These are phyloP conservation scores for Hemileccinum rubropunctum DNA, from an alignment of 768 basidiomycete genomes.

Conservation along the genomic window DNA sequence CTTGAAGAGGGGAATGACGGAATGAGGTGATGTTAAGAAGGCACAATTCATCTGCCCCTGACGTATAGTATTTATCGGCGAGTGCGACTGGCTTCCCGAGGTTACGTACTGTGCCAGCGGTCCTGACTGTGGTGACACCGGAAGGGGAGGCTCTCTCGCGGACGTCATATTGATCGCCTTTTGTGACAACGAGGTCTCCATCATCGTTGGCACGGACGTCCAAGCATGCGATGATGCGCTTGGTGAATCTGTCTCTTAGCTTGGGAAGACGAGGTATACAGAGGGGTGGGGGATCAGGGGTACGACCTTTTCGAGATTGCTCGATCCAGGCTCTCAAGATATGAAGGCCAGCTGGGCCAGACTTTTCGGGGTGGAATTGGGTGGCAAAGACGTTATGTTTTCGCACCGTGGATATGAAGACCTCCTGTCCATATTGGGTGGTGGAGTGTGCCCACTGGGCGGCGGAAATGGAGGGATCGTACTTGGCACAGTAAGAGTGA, in stretches of 20 bases:
- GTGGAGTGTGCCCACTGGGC: slow-evolving; percentile 80
- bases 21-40: slow-evolving; percentile 99
- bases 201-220: slow-evolving; percentile 95
- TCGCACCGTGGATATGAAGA: slow-evolving; percentile 83
- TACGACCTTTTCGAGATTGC: slow-evolving; percentile 43
- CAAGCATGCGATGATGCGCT: slow-evolving; percentile 95
- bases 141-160: slow-evolving; percentile 64
- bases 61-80: slow-evolving; percentile 78
- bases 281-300: slow-evolving; percentile 26
- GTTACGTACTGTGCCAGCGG: slow-evolving; percentile 85
- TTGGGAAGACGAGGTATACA: slow-evolving; percentile 39
- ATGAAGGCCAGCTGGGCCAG: slow-evolving; percentile 79
- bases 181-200: slow-evolving; percentile 97
- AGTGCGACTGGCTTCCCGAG: slow-evolving; percentile 96
- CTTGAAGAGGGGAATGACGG: slow-evolving; percentile 90
- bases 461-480: slow-evolving; percentile 57
- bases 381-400: slow-evolving; percentile 85
- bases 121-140: slow-evolving; percentile 33
- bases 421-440: slow-evolving; percentile 91
- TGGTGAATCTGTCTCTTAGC: slow-evolving; percentile 71
- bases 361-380: slow-evolving; percentile 99
- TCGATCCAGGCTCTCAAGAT: slow-evolving; percentile 81
- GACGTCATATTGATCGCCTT: slow-evolving; percentile 99
- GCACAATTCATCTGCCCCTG: slow-evolving; percentile 94
- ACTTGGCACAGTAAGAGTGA: slow-evolving; percentile 88